Conservation (phyloP, 1,139 yeast genomes). For the Blastobotrys illinoisensis region DNA sequence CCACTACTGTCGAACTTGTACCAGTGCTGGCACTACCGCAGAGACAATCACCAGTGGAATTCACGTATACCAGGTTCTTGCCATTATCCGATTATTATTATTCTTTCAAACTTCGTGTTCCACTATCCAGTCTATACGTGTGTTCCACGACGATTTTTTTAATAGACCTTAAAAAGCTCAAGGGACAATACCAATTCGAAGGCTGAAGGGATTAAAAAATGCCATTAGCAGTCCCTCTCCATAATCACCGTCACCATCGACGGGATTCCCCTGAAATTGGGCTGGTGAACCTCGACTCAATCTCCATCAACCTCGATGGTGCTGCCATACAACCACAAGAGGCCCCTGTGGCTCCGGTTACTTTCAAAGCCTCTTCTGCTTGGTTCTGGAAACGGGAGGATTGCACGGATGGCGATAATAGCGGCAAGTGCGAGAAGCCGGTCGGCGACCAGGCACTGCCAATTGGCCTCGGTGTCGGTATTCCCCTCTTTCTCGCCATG, state of each 20-base stretch:
- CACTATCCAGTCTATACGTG: not conserved
- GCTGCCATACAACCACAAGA: constrained; percentile 2
- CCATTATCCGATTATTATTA: not conserved
- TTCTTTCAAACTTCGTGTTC: not conserved
- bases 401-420: constrained; percentile 20
- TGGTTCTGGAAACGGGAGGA: not conserved
- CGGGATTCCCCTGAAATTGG: not conserved
- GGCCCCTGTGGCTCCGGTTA: not conserved
- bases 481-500: constrained; percentile 34
- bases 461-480: constrained; percentile 37
- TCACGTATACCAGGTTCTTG: not conserved
- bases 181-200: too few species aligned
- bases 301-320: not conserved
- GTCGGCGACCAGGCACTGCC: constrained; percentile 30
- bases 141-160: not conserved
- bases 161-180: too few species aligned
- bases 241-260: not conserved
- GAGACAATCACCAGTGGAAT: not conserved
- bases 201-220: not conserved
- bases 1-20: not conserved
- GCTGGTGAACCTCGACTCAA: not conserved
- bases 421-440: constrained; percentile 28
- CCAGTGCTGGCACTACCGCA: not conserved
- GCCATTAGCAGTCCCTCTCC: not conserved
- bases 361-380: not conserved